A percentile compares a stretch with the other conserved stretches of the same genome.
Conservation (phyloP, 2,329 filamentous ascomycete genomes). For the Sporothrix variecibatus region DNA sequence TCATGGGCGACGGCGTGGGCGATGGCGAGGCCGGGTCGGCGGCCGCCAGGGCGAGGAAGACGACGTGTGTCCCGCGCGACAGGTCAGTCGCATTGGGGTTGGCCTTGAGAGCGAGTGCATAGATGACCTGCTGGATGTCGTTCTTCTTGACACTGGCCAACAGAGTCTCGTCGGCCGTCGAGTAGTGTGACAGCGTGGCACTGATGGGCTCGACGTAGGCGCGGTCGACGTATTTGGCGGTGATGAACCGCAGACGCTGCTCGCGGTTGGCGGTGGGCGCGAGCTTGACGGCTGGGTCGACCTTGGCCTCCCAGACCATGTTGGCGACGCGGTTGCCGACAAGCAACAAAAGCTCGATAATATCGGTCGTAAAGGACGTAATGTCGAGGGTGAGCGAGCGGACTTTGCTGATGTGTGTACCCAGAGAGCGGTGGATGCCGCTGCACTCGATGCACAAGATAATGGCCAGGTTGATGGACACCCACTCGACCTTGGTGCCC, state of each 20-base stretch:
- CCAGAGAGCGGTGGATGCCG: slow-evolving; percentile 92
- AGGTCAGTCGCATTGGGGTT: slow-evolving; percentile 86
- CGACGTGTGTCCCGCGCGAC: slow-evolving; percentile 81
- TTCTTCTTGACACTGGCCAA: slow-evolving; percentile 94
- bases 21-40: slow-evolving; percentile 84
- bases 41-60: slow-evolving; percentile 88
- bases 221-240: slow-evolving; percentile 86
- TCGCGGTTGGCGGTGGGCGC: slow-evolving; percentile 78
- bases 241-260: slow-evolving; percentile 92
- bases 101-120: slow-evolving; percentile 81
- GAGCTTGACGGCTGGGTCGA: slow-evolving; percentile 75
- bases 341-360: slow-evolving; percentile 87
- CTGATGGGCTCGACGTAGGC: slow-evolving; percentile 79
- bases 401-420: slow-evolving; percentile 97
- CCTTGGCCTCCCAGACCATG: slow-evolving; percentile 89
- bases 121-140: slow-evolving; percentile 89
- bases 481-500: slow-evolving; percentile 93
- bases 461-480: slow-evolving; percentile 96
- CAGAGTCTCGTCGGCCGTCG: slow-evolving; percentile 81
- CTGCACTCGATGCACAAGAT: slow-evolving; percentile 97
- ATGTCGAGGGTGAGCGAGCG: slow-evolving; percentile 94
- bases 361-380: slow-evolving; percentile 93
- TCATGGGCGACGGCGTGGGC: slow-evolving; percentile 40
- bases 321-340: slow-evolving; percentile 95
- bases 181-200: slow-evolving; percentile 71